Base-by-base conservation (phyloP, 163 green algal species). In the Coccomyxa subellipsoidea region DNA sequence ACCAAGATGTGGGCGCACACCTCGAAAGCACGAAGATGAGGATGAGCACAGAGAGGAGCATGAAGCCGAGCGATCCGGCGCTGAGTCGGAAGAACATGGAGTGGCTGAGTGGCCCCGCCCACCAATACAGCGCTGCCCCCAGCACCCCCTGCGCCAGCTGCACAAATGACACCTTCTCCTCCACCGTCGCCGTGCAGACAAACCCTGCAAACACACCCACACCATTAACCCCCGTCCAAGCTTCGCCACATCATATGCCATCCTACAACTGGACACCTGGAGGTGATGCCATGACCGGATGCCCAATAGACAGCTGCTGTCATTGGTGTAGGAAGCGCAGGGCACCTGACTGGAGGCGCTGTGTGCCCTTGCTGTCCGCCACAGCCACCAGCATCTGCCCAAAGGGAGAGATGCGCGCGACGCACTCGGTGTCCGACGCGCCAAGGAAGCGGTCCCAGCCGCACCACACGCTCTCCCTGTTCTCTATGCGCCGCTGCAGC, bases 41-140 rank as follows among this genome's bases (percentile, higher is more conserved):
- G 77, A 93, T 82, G 54, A 90, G 15, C n/a, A 81, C 59, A 32
- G 90, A 91, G 15, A 93, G 80, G 5, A 84, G 37, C 79, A 89
- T 82, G 76, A 93, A 89, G 27, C 76, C 80, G 18, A 89, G 18
- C 21, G 78, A 88, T 78, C 90, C 90, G 27, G 82, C 84, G 9
- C 84, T 84, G 38, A 93, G 80, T n/a, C 90, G 81, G 79, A 93
- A 93, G 29, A 79, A 78, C 6, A 87, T 80, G 25, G 85, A 90
- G 25, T 79, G 53, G 32, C 77, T 85, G 9, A 93, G 84, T 15
- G 34, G 32, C 0, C 39, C 47, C 8, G 89, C 89, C 59, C 80
- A 71, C 70, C 84, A 89, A 72, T 92, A 91, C 2, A 92, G 80
- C 25, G 70, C 75, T 32, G 39, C 54, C 3, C 86, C 88, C n/a